phyloP scores from a whole-genome alignment of 371 early-diverging fungal genomes.

The Mortierella sp. region DNA sequence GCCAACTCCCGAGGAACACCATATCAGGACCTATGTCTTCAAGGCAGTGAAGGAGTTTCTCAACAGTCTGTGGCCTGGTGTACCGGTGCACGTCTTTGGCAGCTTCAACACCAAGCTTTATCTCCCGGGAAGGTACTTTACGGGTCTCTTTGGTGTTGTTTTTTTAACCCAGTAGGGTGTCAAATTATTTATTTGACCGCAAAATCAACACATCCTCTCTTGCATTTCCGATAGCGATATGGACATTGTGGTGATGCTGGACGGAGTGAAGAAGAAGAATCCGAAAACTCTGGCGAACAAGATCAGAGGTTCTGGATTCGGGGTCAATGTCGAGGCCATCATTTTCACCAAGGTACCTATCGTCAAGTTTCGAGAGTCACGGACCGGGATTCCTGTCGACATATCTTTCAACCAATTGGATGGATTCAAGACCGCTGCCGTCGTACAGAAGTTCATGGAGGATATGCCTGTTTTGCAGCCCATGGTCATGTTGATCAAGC shows the following conservation, averaged over 20 bases:
- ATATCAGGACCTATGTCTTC: not conserved
- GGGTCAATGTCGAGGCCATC: not conserved
- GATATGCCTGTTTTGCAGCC: constrained; percentile 19
- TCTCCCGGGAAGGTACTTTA: not conserved
- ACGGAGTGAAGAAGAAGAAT: not conserved
- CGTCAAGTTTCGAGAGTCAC: constrained; percentile 3
- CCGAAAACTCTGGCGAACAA: not conserved
- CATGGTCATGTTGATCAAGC: constrained; percentile 18
- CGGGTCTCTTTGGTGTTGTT: not conserved
- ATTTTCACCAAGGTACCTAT: not conserved
- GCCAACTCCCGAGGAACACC: not conserved
- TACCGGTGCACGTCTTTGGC: not conserved
- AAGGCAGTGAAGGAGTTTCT: not conserved
- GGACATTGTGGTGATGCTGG: not conserved
- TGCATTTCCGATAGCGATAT: not conserved
- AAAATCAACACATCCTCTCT: not conserved
- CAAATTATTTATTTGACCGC: not conserved
- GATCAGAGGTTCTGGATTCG: not conserved
- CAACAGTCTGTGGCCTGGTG: not conserved
- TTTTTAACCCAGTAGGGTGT: no score
- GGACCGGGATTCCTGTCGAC: constrained; percentile 14
- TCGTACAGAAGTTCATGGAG: constrained; percentile 19
- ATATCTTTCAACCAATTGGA: constrained; percentile 23
- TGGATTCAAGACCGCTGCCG: constrained; percentile 6
- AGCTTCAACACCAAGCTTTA: not conserved